Conservation (phyloP, 495 filamentous ascomycete genomes). For the Chaetomium fimeti region DNA sequence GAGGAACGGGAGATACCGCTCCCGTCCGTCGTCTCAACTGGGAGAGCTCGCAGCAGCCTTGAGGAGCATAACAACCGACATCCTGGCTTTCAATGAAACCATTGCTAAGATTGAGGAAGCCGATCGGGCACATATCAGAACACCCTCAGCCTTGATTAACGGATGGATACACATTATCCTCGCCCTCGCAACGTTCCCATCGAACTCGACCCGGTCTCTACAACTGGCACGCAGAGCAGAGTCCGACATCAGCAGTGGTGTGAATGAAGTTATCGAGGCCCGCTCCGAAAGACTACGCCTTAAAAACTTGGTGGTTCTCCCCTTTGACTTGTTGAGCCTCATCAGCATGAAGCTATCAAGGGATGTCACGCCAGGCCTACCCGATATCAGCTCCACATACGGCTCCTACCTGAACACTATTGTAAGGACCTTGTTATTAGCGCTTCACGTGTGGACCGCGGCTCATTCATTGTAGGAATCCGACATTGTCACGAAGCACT, state of each 20-base stretch:
- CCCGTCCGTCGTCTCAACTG: background rate
- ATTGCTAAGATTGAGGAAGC: background rate
- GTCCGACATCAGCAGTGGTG: background rate
- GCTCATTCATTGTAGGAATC: slow-evolving; percentile 26
- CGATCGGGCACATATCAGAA: slow-evolving; percentile 5
- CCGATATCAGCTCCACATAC: slow-evolving; percentile 38
- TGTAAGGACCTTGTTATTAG: slow-evolving; percentile 18
- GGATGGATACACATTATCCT: slow-evolving; percentile 16
- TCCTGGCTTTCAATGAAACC: slow-evolving; percentile 3
- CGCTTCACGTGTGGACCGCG: background rate
- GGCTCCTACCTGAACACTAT: slow-evolving; percentile 37
- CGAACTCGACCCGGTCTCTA: background rate
- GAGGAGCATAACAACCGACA: background rate
- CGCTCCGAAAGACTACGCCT: slow-evolving; percentile 17
- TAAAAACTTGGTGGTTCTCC: slow-evolving; percentile 37
- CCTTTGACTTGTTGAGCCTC: slow-evolving; percentile 39
- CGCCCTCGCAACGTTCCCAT: slow-evolving; percentile 2
- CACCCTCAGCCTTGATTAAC: background rate
- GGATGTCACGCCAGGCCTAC: slow-evolving; percentile 29
- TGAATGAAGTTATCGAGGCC: slow-evolving; percentile 6
- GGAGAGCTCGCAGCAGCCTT: background rate
- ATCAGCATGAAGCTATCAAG: slow-evolving; percentile 36
- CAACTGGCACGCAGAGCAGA: background rate
- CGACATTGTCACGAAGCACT: slow-evolving; percentile 36
- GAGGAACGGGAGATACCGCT: background rate